Evolutionary conservation across 2,329 filamentous ascomycete species (phyloP).

Genomic region (Apiospora malaysiana): DNA sequence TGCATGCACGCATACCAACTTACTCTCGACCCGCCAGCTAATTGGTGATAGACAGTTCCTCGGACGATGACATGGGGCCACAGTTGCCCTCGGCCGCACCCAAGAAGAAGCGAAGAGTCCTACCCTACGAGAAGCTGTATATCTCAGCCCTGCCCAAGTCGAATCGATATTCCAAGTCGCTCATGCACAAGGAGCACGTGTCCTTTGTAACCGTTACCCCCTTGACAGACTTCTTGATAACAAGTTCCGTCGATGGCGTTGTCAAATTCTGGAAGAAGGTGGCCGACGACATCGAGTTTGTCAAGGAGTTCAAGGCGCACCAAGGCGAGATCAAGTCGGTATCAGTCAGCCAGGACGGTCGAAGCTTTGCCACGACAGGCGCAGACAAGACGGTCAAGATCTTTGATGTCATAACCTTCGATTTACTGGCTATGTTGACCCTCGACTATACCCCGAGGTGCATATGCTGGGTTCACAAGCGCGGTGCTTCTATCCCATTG

Average conservation of each 20-base stretch:
- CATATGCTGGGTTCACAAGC: slow-evolving; percentile 89
- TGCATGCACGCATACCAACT: background rate
- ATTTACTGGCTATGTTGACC: slow-evolving; percentile 82
- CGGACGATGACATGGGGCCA: slow-evolving; percentile 86
- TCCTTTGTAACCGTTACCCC: slow-evolving; percentile 88
- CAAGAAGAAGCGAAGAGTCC: slow-evolving; percentile 88
- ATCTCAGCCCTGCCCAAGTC: slow-evolving; percentile 85
- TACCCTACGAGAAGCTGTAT: slow-evolving; percentile 95
- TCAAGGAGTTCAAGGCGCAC: slow-evolving; percentile 96
- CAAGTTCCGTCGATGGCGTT: slow-evolving; percentile 90
- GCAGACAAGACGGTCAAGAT: slow-evolving; percentile 80
- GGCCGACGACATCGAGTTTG: slow-evolving; percentile 89
- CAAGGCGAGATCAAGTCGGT: slow-evolving; percentile 82
- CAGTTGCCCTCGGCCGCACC: slow-evolving; percentile 80
- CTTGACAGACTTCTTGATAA: slow-evolving; percentile 92
- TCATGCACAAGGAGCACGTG: slow-evolving; percentile 98
- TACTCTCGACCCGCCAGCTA: background rate
- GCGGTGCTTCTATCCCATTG: slow-evolving; percentile 85
- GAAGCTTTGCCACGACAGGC: slow-evolving; percentile 91
- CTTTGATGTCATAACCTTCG: slow-evolving; percentile 84
- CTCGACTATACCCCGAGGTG: slow-evolving; percentile 77
- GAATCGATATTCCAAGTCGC: slow-evolving; percentile 85
- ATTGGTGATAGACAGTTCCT: slow-evolving; percentile 65
- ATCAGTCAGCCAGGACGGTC: slow-evolving; percentile 85
- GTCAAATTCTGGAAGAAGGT: slow-evolving; percentile 99